Conservation (phyloP, 768 basidiomycete genomes). For the Tephrocybe sp. region DNA sequence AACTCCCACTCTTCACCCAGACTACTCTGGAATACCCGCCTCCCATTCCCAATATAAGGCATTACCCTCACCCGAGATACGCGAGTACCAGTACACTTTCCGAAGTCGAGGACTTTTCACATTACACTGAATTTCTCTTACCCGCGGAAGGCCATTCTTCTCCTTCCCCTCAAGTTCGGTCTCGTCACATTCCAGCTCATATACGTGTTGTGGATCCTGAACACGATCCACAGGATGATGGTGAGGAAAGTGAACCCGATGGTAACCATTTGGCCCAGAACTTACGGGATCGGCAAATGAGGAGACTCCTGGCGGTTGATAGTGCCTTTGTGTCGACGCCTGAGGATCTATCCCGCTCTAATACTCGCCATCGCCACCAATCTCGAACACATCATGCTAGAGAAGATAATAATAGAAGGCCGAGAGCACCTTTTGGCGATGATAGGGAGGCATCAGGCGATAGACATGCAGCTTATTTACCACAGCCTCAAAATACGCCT, state of each 20-base stretch:
- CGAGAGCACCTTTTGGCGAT: neutral
- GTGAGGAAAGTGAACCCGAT: neutral
- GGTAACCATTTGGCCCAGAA: neutral
- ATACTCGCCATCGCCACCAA: neutral
- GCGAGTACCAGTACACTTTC: neutral
- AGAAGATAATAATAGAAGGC: too few relatives aligned
- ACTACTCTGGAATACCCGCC: neutral
- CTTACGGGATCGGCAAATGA: neutral
- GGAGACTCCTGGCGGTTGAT: slow-evolving; percentile 1
- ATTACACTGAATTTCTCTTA: neutral
- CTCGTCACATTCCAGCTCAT: neutral
- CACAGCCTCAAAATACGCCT: neutral
- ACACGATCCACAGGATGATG: neutral
- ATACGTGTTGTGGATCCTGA: neutral
- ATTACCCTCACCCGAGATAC: neutral
- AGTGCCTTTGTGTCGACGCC: neutral
- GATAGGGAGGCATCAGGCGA: neutral
- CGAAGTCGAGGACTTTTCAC: neutral
- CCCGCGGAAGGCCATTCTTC: neutral
- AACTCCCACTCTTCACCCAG: neutral
- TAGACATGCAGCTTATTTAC: neutral
- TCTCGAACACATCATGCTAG: too few relatives aligned
- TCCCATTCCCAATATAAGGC: too few relatives aligned
- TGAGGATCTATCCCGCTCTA: neutral
- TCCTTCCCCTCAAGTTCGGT: neutral